Base-by-base conservation (phyloP, 345 rosid species). In the Conringia planisiliqua region DNA sequence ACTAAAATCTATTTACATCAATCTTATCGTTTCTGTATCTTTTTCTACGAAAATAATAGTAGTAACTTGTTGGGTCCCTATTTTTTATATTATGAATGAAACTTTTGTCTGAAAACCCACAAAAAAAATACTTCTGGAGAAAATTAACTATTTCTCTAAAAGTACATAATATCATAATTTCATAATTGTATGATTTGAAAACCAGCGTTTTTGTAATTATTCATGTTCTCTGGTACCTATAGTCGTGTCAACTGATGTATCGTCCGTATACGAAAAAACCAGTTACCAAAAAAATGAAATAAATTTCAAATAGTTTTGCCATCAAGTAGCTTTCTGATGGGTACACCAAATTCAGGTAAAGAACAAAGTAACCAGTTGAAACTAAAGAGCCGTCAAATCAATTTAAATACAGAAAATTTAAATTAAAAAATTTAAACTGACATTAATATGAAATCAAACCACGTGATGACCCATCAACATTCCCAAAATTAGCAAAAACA, bases 291-390 rank as follows among this genome's bases (percentile, higher is more conserved):
- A 54, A 13, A 10, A 44, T 69, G 57, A 69, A 32, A 76, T 33
- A 70, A 57, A 74, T 14, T 43, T 74, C 46, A 22, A 14, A 13
- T 20, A n/a, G 59, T 40, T 52, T 62, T 1, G 33, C 42, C 7
- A 27, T 56, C 10, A 50, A 18, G n/a, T 33, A 67, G 73, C 68
- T 76, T 62, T 60, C 69, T 51, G 39, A 13, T 61, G 63, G 56
- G 74, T 61, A 68, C 63, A 62, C 79, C 74, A 42, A 61, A 35
- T 69, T 69, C 24, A 69, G 70, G 70, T 62, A 76, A 75, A 70
- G 51, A 68, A 62, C 70, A 75, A 75, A 75, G 58, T 61, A 52
- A 67, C 62, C 62, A 68, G 73, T 50, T 66, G 47, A 7, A 51
- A 36, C 40, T 38, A 6, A 72, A 62, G 7, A 36, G 40, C 40